Base-by-base conservation (phyloP, 2,329 filamentous ascomycete species). In the Madurella mycetomatis region DNA sequence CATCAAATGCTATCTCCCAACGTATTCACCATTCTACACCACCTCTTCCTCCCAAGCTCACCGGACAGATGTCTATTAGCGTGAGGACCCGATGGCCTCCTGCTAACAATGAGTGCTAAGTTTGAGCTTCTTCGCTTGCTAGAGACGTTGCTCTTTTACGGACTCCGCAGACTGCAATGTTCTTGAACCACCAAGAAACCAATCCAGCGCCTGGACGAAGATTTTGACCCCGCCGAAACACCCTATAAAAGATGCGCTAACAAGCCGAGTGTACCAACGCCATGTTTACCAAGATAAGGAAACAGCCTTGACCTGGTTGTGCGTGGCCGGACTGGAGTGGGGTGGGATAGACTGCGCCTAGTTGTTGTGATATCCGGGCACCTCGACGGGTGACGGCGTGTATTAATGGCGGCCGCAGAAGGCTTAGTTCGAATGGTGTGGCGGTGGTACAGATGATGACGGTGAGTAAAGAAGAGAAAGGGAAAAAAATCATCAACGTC, bases 401-500 rank as follows among this genome's bases (percentile, higher is more conserved):
- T 17, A 56, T 53, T 56, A 53, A 19, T 45, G 46, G 45, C 41
- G 47, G 43, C 37, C 12, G 37, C 31, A 34, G 43, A n/a, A 31
- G 45, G 46, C 13, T 40, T 49, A 41, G 13, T 15, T 45, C 34
- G 50, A 43, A 51, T 46, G 40, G 39, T 25, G 47, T 42, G 54
- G 47, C 53, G 51, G 43, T 56, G 49, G 42, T 56, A 56, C 50
- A 56, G 47, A 30, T 39, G 47, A 49, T 31, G 40, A 44, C 4
- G 16, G 17, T 46, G 48, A 48, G 34, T 17, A 49, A 17, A 50
- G 41, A 53, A 49, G 13, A 41, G 34, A n/a, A 44, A 47, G 32
- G 50, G 37, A 40, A 12, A 42, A 43, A 25, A 25, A 25, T 62
- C 63, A 60, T 65, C 58, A 59, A 60, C n/a, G 52, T 64, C 62